Evolutionary conservation across 1,284 basidiomycete genomes (phyloP), one percentile per base, ranked within the genome.

Genomic region (Sanghuangporus sanghuang): DNA sequence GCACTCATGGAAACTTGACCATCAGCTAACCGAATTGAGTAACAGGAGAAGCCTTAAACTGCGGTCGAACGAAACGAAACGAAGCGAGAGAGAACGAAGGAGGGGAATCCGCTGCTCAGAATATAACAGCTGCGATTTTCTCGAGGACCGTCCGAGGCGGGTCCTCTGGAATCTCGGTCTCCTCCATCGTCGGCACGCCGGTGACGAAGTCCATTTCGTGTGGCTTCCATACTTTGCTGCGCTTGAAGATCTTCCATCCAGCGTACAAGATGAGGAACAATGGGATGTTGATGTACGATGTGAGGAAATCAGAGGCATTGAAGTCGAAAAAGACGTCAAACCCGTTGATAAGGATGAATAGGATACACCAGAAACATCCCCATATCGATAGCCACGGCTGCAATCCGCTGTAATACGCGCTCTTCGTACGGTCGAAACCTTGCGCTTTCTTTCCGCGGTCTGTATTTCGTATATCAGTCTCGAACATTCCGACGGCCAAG

Each of bases 321-420:
- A 87, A 90, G 67, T 78, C 79, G 54, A 87, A 78, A 75, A 89
- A 89, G 56, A 84, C 79, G 7, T 82, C 75, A 71, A 85, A 82
- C 23, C 84, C 81, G 79, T 83, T 80, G 42, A 77, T 73, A 49
- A 79, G 67, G 44, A 81, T 79, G 74, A 79, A 78, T 65, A 81
- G 63, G 14, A 67, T 58, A 52, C 74, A 71, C 78, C 78, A 76
- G 67, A 73, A 71, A 27, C 76, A 57, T 42, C 77, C 78, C 78
- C 78, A 79, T 46, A 68, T 67, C 8, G 77, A 68, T 11, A 79
- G 73, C 42, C 67, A 75, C 16, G 74, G 73, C 72, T 79, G 59
- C 73, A 83, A 71, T 75, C 82, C 61, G 74, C 84, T 84, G 73
- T 62, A 81, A 83, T 78, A 92, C 48, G 72, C 79, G 73, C 75